Evolutionary conservation across 192 early-diverging fungal genomes (phyloP), one percentile per base, ranked within the genome.

Genomic region (Entophlyctis helioformis): DNA sequence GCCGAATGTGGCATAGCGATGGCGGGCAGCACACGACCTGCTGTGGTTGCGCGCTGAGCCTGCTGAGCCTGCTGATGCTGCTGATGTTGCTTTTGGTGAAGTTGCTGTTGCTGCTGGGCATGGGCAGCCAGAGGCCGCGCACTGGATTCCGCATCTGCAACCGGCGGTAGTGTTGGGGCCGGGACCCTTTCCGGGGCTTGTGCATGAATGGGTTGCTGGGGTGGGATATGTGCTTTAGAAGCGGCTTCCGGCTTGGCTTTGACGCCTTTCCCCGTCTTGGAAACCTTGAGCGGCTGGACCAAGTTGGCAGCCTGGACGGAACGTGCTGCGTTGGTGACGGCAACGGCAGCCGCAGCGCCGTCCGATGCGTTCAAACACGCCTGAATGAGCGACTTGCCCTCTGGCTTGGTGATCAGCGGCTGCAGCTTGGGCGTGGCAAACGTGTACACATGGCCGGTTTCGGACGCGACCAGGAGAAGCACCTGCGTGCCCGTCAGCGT

Each of bases 401-500:
- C 85, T 9, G 84, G 66, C 62, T 89, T 84, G 19, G 87, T 87
- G 46, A 95, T 88, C 19, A 95, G 71, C 8, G 89, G 88, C 61
- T 91, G 88, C 38, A 95, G 73, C 66, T 90, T 91, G 28, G 83
- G 83, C 20, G 91, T 95, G 6, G 91, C 89, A 59, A 91, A 92
- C 13, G 88, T 92, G 63, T 92, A 92, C 9, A 95, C 89, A 32
- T 91, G 82, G 20, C 91, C 91, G 36, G 89, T 92, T 60, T 95
- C 91, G 8, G 87, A 91, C 31, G 90, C 91, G 13, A 95, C 88
- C 44, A 95, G 61, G 28, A 95, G 71, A 29, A 95, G 66, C 9
- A 92, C 88, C 67, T 95, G 88, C 5, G 91, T 95, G 36, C 91
- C 91, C 5, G 91, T 95, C 51, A 95, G 70, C 6, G 88, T 91